Evolutionary conservation across 2,329 filamentous ascomycete species (phyloP).

Genomic region (Fusarium sp.): DNA sequence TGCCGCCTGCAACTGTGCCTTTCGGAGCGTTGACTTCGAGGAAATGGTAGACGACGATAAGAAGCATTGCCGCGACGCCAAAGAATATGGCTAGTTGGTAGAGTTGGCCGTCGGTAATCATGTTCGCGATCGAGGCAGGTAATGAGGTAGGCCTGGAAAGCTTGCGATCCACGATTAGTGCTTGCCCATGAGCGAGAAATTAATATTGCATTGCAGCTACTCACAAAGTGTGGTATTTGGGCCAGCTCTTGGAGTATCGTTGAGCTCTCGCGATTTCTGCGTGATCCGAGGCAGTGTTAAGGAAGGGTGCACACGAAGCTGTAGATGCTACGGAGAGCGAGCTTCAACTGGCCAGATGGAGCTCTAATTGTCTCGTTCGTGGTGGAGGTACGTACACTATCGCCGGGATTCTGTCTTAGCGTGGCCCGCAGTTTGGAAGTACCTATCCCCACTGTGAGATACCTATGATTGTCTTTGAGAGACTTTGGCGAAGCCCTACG

Average conservation of each 20-base stretch:
- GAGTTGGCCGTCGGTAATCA: constrained; percentile 95
- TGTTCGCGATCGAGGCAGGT: constrained; percentile 59
- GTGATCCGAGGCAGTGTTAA: not conserved
- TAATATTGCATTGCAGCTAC: not conserved
- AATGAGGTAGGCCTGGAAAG: constrained; percentile 6
- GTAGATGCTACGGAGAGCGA: constrained; percentile 33
- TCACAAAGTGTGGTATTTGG: not conserved
- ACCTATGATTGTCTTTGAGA: not conserved
- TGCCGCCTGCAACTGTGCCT: constrained; percentile 23
- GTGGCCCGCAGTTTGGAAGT: constrained; percentile 22
- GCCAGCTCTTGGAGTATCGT: not conserved
- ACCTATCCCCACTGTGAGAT: constrained; percentile 12
- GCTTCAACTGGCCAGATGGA: constrained; percentile 47
- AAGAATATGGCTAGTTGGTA: constrained; percentile 94
- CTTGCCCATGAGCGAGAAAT: not conserved
- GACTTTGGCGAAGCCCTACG: not conserved
- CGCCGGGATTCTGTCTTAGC: constrained; percentile 13
- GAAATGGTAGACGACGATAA: constrained; percentile 96
- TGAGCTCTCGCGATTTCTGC: not conserved
- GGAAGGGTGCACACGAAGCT: constrained; percentile 1
- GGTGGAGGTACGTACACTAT: constrained; percentile 39
- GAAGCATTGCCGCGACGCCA: constrained; percentile 86
- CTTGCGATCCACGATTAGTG: constrained; percentile 27
- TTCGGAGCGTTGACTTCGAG: constrained; percentile 83
- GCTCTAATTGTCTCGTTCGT: constrained; percentile 29